Conservation (phyloP, 2,329 filamentous ascomycete species). For the Nothophaeocryptopus gaeumannii region DNA sequence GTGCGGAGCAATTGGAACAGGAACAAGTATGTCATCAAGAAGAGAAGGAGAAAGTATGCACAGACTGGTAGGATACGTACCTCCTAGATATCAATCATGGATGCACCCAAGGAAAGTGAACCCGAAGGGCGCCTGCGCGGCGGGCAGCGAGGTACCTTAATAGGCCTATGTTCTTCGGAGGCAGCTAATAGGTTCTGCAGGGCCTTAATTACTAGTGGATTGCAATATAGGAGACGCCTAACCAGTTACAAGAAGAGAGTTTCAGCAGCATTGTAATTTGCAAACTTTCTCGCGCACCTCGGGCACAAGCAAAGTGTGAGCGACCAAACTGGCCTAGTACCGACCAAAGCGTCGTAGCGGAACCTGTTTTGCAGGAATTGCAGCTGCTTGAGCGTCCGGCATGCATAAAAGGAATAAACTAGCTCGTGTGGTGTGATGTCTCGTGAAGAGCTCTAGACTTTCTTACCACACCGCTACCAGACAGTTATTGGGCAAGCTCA, state of each 20-base stretch:
- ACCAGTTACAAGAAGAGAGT: slow-evolving; percentile 8
- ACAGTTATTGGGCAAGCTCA: background rate
- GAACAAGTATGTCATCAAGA: too few species aligned
- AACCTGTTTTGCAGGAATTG: too few species aligned
- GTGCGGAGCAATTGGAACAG: too few species aligned
- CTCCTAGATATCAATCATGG: slow-evolving; percentile 7
- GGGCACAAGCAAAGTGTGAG: too few species aligned
- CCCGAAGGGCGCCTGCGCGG: slow-evolving; percentile 5
- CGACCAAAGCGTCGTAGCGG: background rate
- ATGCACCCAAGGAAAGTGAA: slow-evolving; percentile 9
- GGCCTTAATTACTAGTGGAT: slow-evolving; percentile 9
- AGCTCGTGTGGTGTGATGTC: slow-evolving; percentile 10
- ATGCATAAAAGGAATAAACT: slow-evolving; percentile 4
- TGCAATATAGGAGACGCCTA: slow-evolving; percentile 11
- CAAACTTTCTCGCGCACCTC: too few species aligned
- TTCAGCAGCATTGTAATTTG: background rate
- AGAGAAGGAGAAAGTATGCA: too few species aligned
- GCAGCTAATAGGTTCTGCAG: slow-evolving; percentile 18
- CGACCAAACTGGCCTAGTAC: background rate
- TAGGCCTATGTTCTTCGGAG: slow-evolving; percentile 16
- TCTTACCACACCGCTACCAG: background rate
- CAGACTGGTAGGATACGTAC: slow-evolving; percentile 4
- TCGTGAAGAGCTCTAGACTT: slow-evolving; percentile 1
- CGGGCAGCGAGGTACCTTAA: slow-evolving; percentile 8
- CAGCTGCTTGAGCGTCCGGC: too few species aligned